Evolutionary conservation across 441 rosid species (phyloP).

Genomic region (Isatis lusitanica): DNA sequence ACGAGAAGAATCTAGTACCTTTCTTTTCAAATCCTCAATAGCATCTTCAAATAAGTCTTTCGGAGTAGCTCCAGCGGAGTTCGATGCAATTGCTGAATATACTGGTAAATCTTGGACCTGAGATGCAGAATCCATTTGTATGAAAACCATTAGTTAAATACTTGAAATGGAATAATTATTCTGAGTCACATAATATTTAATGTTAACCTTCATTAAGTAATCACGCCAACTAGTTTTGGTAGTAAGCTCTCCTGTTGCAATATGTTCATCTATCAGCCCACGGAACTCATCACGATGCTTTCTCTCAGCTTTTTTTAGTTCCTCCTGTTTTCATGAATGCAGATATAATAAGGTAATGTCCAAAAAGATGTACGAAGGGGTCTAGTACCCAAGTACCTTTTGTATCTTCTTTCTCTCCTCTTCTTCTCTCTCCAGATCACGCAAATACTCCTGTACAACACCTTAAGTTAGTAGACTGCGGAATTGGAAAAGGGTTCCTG

Average conservation of each 20-base stretch:
- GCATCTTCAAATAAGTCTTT: conserved; percentile 74
- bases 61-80: conserved; percentile 67
- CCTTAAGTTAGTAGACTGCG: conserved; percentile 33
- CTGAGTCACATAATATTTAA: background rate
- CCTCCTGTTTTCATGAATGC: conserved; percentile 52
- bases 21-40: conserved; percentile 62
- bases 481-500: conserved; percentile 4
- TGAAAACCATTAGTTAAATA: conserved; percentile 23
- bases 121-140: conserved; percentile 19
- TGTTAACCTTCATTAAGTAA: conserved; percentile 53
- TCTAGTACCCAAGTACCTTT: conserved; percentile 47
- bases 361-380: conserved; percentile 7
- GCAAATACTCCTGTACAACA: conserved; percentile 57
- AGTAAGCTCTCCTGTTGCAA: conserved; percentile 54
- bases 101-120: conserved; percentile 67
- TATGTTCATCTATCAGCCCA: conserved; percentile 64
- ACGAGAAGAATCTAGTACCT: conserved; percentile 39
- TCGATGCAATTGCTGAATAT: conserved; percentile 57
- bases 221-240: conserved; percentile 73
- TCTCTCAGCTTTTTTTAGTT: conserved; percentile 63
- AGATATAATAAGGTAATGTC: conserved; percentile 8
- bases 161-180: background rate
- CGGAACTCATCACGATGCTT: conserved; percentile 80
- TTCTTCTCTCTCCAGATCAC: conserved; percentile 68
- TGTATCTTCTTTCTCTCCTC: conserved; percentile 68